These are phyloP conservation scores for Astragalus glycyphyllos DNA, from an alignment of 306 rosid genomes.

Conservation along the genomic window DNA sequence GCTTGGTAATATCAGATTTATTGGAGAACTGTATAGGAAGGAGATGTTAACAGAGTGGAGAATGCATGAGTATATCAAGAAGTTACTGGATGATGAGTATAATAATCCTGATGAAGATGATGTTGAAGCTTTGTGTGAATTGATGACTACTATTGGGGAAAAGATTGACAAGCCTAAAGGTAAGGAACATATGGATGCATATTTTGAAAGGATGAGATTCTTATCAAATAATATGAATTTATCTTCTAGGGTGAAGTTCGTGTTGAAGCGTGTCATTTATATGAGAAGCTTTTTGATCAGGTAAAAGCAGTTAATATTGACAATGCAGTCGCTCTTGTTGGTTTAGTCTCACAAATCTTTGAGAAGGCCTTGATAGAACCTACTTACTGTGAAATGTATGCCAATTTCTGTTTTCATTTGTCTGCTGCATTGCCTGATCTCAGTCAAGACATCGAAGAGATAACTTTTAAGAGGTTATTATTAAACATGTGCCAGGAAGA, in stretches of 20 bases:
- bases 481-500: too few relatives aligned
- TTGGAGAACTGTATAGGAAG: conserved; percentile 85
- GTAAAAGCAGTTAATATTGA: too few relatives aligned
- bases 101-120: conserved; percentile 89
- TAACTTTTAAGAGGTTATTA: too few relatives aligned
- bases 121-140: conserved; percentile 81
- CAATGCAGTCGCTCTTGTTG: too few relatives aligned
- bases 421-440: too few relatives aligned
- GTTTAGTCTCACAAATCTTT: too few relatives aligned
- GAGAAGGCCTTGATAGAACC: too few relatives aligned
- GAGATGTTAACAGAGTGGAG: conserved; percentile 88
- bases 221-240: conserved; percentile 73
- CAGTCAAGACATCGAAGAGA: too few relatives aligned
- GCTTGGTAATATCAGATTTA: conserved; percentile 88
- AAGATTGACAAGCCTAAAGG: conserved; percentile 46
- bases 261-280: conserved; percentile 82
- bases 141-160: conserved; percentile 72
- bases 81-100: conserved; percentile 63
- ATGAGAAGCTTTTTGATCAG: conserved; percentile 41
- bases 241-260: conserved; percentile 83
- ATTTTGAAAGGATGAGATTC: conserved; percentile 64
- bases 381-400: too few relatives aligned
- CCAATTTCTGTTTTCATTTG: too few relatives aligned
- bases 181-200: conserved; percentile 72
- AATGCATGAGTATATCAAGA: conserved; percentile 77